Percentiles rank a stretch among this genome's conserved stretches.
Evolutionary conservation across 2,329 filamentous ascomycete species (phyloP).

Genomic region (Coccinonectria pachysandricola): DNA sequence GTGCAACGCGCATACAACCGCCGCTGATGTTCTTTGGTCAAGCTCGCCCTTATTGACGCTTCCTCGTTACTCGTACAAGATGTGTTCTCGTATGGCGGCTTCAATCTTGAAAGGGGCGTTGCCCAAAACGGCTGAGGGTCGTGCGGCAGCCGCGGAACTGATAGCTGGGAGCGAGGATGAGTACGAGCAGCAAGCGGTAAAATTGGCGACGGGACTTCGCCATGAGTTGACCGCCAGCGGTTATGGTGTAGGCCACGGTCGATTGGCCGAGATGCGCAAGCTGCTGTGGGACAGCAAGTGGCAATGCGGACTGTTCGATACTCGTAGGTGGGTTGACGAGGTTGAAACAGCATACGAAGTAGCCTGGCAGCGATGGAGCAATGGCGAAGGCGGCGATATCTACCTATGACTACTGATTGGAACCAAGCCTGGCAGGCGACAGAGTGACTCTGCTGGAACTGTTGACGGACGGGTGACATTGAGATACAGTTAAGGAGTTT

Average conservation of each 20-base stretch:
- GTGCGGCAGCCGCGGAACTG: conserved; percentile 59
- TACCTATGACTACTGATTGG: conserved; percentile 44
- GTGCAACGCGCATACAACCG: conserved; percentile 96
- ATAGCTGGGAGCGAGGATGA: conserved; percentile 69
- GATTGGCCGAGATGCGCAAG: conserved; percentile 68
- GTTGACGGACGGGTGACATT: no score
- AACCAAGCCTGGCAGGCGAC: background rate
- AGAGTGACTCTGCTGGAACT: no score
- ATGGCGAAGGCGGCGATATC: conserved; percentile 83
- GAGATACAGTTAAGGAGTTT: no score
- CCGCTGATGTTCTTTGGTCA: conserved; percentile 92
- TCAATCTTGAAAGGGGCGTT: conserved; percentile 87
- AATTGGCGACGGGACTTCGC: conserved; percentile 51
- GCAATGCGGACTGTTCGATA: conserved; percentile 84
- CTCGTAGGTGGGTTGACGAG: conserved; percentile 79
- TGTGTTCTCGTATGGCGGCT: conserved; percentile 97
- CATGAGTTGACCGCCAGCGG: conserved; percentile 40
- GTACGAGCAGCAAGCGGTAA: conserved; percentile 71
- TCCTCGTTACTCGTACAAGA: conserved; percentile 91
- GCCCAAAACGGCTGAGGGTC: conserved; percentile 59
- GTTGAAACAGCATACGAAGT: conserved; percentile 80
- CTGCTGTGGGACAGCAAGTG: conserved; percentile 77
- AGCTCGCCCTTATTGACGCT: conserved; percentile 86
- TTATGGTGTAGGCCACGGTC: conserved; percentile 49
- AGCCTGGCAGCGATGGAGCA: conserved; percentile 83